These are phyloP conservation scores for Ceratobasidium papillatum DNA, from an alignment of 1,284 basidiomycete genomes.

Conservation along the genomic window DNA sequence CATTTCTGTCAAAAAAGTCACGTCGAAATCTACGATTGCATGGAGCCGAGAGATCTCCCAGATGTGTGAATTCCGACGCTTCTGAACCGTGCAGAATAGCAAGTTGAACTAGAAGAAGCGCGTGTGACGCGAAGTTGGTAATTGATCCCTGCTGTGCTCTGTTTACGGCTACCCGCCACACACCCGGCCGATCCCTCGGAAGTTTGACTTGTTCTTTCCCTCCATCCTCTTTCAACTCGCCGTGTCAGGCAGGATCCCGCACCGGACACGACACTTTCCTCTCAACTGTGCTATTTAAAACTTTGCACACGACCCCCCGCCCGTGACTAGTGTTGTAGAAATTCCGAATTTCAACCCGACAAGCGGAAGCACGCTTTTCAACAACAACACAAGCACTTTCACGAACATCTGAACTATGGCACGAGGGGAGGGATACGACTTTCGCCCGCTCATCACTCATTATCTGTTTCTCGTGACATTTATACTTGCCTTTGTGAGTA, in stretches of 20 bases:
- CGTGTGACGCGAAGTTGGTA: slow-evolving; percentile 17
- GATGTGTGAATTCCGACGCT: not conserved
- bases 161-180: not conserved
- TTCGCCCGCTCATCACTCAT: slow-evolving; percentile 54
- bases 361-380: not conserved
- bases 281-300: not conserved
- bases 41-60: not conserved
- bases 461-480: slow-evolving; percentile 72
- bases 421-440: slow-evolving; percentile 46
- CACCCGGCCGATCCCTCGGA: slow-evolving; percentile 15
- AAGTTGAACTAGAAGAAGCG: not conserved
- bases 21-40: not conserved
- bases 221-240: slow-evolving; percentile 4
- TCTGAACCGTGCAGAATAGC: not conserved
- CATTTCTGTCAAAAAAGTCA: not conserved
- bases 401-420: slow-evolving; percentile 26
- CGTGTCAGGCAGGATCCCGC: slow-evolving; percentile 30
- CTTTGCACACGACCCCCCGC: slow-evolving; percentile 1
- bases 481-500: slow-evolving; percentile 76
- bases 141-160: not conserved
- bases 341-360: slow-evolving; percentile 11
- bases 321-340: slow-evolving; percentile 8
- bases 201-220: slow-evolving; percentile 21
- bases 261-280: not conserved
- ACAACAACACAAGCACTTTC: slow-evolving; percentile 3